Evolutionary conservation across 257 asterid genomes (phyloP).

Genomic region (Solanum sitiens): DNA sequence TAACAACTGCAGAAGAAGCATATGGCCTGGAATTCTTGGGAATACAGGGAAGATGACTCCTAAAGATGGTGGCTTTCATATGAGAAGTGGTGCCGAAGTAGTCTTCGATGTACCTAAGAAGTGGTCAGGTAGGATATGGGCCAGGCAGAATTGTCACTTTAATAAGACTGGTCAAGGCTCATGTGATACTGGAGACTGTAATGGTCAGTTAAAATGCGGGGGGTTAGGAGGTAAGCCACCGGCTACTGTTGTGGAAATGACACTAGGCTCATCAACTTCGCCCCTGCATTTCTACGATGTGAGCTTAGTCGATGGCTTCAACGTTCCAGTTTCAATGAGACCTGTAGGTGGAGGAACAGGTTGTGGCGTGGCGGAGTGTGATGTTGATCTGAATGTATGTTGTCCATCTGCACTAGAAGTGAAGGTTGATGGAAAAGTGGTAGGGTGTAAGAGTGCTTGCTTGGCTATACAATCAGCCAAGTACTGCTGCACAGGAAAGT

Average conservation of each 20-base stretch:
- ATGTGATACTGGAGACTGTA: constrained; percentile 78
- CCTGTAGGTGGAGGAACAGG: constrained; percentile 87
- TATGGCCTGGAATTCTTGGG: constrained; percentile 88
- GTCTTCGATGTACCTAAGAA: constrained; percentile 56
- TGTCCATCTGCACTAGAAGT: constrained; percentile 92
- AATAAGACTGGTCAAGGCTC: constrained; percentile 42
- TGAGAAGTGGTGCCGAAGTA: constrained; percentile 47
- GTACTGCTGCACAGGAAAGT: constrained; percentile 87
- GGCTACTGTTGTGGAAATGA: constrained; percentile 96
- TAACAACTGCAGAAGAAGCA: constrained; percentile 73
- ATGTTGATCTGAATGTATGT: constrained; percentile 59
- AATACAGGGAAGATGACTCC: constrained; percentile 59
- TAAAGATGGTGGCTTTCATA: constrained; percentile 62
- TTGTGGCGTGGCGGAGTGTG: constrained; percentile 80
- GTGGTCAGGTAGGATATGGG: constrained; percentile 97
- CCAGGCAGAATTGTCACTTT: constrained; percentile 56
- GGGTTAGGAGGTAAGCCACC: constrained; percentile 82
- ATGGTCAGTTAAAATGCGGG: constrained; percentile 49
- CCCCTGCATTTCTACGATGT: constrained; percentile 85
- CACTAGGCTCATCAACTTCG: constrained; percentile 54
- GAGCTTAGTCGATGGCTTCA: constrained; percentile 86
- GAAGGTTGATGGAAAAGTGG: constrained; percentile 45
- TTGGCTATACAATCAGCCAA: constrained; percentile 79
- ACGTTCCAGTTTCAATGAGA: constrained; percentile 83
- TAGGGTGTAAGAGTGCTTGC: constrained; percentile 94